Evolutionary conservation across 2,329 filamentous ascomycete species (phyloP), one percentile per base, ranked within the genome.

Genomic region (Pseudogymnoascus sp.): DNA sequence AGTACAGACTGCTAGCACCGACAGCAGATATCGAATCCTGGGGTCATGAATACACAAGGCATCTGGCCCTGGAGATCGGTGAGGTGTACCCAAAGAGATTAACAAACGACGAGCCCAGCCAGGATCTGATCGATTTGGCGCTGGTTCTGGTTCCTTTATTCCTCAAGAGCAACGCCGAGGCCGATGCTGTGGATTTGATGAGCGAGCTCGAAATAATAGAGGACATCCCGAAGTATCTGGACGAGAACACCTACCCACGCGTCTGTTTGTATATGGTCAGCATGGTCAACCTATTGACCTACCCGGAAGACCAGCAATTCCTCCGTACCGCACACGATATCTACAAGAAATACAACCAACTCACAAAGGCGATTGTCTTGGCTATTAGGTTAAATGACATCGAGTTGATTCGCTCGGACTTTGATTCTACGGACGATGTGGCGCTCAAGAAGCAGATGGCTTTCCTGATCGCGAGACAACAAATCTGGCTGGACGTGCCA

Each of bases 201-300:
- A 97, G 92, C 73, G 95, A 99, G 77, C 80, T 99, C 63, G 94
- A 99, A 77, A 96, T 97, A 73, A 97, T 99, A 68, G 91, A 97
- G 71, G 80, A 92, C 71, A 89, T 99, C 50, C 86, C 90, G 62
- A 83, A 91, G 67, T 95, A 92, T 70, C 82, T 99, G 60, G 94
- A 99, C 74, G 88, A 95, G 74, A 88, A 97, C 76, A 97, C 92
- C 26, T 99, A 96, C 74, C 81, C 89, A 60, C 82, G 94, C 71
- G 94, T 97, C 61, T 97, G 94, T 73, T 78, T 99, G 68, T 99
- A 99, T 78, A 96, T 99, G 88, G 91, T 96, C 69, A 96, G 91
- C 79, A 97, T 97, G 90, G 94, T 99, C 68, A 96, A 94, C 72
- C 84, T 99, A 17, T 85, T 99, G 74, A 97, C 94, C 60, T 97